Evolutionary conservation across 2,329 filamentous ascomycete species (phyloP), one percentile per base, ranked within the genome.

Genomic region (Penicillium sp.): DNA sequence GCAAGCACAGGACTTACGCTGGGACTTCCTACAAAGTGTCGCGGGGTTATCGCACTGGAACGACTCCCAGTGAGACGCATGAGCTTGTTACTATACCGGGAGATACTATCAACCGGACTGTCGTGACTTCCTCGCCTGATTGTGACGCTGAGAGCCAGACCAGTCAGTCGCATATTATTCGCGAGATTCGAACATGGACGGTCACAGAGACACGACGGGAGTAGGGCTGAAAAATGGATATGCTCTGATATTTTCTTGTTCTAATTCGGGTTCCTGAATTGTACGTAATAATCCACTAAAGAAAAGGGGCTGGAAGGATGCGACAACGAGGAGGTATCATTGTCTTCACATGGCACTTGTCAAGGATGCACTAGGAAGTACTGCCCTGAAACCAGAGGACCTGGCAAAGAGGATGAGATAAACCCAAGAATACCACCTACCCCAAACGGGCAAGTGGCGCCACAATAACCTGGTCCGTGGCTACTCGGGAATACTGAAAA

Each of bases 101-200:
- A 5, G 57, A 61, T n/a, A 55, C 58, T 25, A 53, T 35, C 15
- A 53, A 65, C 35, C 52, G 60, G 8, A 61, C 66, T 1, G 52
- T 65, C 2, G 61, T 66, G 6, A 60, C 67, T 5, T 60, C 56
- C 2, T 17, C 52, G 20, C 61, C 45, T 10, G 67, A 69, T 11
- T 69, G 57, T 49, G 71, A 73, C 15, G 53, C 53, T 0, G 64
- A 66, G 42, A 73, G 71, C 20, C 69, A 71, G 38, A 63, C 62
- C 1, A 73, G 71, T 35, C 66, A 66, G 57, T 55, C 66, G 1
- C 58, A 61, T 6, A 73, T 73, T n/a, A 72, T 73, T 45, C 59
- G 62, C 10, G 67, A 72, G 54, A 65, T 60, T 6, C 65, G 63
- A 37, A 70, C 67, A 5, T 71, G 65, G 63, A 60, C 64, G 1